Percentiles rank a stretch among this genome's conserved stretches.
These are phyloP conservation scores for Candida sp. DNA, from an alignment of 1,139 yeast genomes.

Conservation along the genomic window DNA sequence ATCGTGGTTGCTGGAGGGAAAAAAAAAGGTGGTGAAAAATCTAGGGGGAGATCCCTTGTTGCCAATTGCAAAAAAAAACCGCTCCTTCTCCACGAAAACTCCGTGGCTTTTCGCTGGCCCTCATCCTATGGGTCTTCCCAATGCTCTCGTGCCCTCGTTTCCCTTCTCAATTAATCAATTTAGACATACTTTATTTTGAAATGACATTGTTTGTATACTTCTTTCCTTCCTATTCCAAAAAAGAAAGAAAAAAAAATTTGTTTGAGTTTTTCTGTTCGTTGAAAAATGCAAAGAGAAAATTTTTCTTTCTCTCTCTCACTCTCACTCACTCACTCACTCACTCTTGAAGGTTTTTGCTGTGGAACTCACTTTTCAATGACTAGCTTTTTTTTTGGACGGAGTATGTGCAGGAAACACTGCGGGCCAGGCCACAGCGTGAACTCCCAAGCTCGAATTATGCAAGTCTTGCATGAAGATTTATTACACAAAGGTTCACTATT, in stretches of 20 bases:
- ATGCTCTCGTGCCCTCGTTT: background rate
- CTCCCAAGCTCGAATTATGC: no score
- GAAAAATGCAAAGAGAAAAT: background rate
- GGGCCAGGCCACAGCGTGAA: no score
- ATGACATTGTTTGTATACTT: slow-evolving; percentile 37
- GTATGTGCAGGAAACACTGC: background rate
- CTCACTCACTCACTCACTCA: no score
- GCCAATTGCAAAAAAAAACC: background rate
- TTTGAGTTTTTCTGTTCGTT: slow-evolving; percentile 1
- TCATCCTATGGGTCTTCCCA: no score
- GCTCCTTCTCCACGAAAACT: no score
- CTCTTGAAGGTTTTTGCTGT: background rate
- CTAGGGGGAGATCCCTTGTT: background rate
- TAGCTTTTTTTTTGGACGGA: background rate
- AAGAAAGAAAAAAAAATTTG: slow-evolving; percentile 1
- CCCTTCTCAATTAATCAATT: background rate
- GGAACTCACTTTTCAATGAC: slow-evolving; percentile 1
- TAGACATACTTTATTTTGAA: slow-evolving; percentile 53
- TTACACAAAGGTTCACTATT: no score
- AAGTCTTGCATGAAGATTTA: no score
- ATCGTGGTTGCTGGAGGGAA: no score
- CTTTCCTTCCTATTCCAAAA: slow-evolving; percentile 7
- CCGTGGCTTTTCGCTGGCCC: no score
- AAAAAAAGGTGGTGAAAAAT: background rate
- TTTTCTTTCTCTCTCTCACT: no score